Evolutionary conservation across 306 rosid species (phyloP).

Genomic region (Cicer chorassanicum): DNA sequence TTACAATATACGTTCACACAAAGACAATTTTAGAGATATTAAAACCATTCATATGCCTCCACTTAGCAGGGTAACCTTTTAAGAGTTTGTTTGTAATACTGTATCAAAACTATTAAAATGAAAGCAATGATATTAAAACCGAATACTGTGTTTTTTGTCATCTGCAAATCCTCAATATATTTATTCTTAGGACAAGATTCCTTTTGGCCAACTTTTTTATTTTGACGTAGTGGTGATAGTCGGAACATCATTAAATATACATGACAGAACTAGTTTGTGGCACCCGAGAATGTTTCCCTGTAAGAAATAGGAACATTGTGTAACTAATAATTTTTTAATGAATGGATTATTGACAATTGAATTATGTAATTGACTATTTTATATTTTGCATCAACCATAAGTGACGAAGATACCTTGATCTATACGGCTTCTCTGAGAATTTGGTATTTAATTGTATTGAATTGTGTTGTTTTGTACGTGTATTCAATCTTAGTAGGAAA

Average conservation of each 20-base stretch:
- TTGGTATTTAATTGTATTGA: conserved; percentile 6
- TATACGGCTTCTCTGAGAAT: conserved; percentile 2
- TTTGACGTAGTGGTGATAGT: conserved; percentile 22
- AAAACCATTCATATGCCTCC: background rate
- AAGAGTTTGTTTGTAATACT: background rate
- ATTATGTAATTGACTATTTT: background rate
- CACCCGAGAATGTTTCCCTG: background rate
- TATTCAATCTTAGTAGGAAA: background rate
- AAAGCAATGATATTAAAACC: too few species aligned
- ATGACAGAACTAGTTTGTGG: background rate
- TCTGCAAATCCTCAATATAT: background rate
- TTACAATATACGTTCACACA: background rate
- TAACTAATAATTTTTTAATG: background rate
- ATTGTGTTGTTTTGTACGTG: background rate
- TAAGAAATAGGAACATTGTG: conserved; percentile 8
- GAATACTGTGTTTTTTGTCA: background rate
- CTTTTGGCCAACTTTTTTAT: conserved; percentile 2
- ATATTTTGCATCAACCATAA: background rate
- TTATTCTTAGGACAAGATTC: conserved; percentile 9
- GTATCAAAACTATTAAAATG: background rate
- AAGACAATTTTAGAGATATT: background rate
- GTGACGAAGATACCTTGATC: conserved; percentile 21
- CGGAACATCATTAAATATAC: conserved; percentile 9
- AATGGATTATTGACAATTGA: background rate
- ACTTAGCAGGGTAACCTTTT: too few species aligned